Percentiles rank a stretch among this genome's conserved stretches.
These are phyloP conservation scores for Diplotaxis tenuifolia DNA, from an alignment of 345 rosid species.

Conservation along the genomic window DNA sequence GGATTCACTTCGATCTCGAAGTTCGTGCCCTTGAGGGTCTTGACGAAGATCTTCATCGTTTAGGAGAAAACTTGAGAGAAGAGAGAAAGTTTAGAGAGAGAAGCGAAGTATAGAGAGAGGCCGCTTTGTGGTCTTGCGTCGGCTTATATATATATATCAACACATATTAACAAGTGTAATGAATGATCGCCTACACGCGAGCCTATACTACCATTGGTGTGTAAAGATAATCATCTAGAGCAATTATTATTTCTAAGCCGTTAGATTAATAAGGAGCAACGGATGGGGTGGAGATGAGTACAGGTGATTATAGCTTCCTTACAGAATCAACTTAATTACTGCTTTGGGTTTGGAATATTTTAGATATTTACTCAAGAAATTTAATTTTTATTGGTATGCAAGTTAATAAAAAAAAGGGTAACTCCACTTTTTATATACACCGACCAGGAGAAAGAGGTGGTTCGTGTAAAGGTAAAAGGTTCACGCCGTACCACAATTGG, in stretches of 20 bases:
- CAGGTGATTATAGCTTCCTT: not conserved
- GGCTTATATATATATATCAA: conserved; percentile 29
- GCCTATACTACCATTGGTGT: conserved; percentile 3
- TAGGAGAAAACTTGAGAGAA: conserved; percentile 12
- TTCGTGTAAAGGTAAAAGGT: too few relatives aligned
- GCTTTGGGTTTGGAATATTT: conserved; percentile 21
- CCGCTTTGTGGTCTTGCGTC: conserved; percentile 10
- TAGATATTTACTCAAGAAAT: conserved; percentile 1
- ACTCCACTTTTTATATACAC: too few relatives aligned
- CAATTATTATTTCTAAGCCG: not conserved
- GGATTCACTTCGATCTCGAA: conserved; percentile 74
- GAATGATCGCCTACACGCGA: not conserved
- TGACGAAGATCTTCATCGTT: conserved; percentile 72
- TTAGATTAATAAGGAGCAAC: not conserved
- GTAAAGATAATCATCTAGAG: not conserved
- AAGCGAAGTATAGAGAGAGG: conserved; percentile 31
- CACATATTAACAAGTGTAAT: not conserved
- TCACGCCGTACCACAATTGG: too few relatives aligned
- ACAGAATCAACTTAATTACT: conserved; percentile 13
- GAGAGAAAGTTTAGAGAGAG: conserved; percentile 32
- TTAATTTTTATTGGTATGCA: too few relatives aligned
- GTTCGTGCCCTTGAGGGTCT: conserved; percentile 68
- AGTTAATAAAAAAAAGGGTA: too few relatives aligned
- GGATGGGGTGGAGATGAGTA: not conserved
- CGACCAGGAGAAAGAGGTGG: too few relatives aligned